These are phyloP conservation scores for Malus sieversii DNA, from an alignment of 306 rosid species.

Conservation along the genomic window DNA sequence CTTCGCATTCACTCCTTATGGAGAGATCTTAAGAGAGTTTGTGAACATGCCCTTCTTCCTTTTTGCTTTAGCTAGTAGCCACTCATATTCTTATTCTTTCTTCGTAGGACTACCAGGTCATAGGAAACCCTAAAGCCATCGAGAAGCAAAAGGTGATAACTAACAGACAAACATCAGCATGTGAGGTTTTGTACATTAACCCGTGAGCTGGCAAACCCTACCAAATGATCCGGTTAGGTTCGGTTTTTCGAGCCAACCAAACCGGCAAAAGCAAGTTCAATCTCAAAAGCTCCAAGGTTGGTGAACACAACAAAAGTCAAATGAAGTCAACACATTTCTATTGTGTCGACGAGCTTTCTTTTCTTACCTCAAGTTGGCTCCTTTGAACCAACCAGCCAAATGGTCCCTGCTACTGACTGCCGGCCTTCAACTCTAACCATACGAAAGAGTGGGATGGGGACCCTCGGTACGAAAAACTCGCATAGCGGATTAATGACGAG, in stretches of 20 bases:
- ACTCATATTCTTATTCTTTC: conserved; percentile 19
- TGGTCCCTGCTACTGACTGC: conserved; percentile 8
- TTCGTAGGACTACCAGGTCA: background rate
- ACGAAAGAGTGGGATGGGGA: background rate
- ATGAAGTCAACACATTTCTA: background rate
- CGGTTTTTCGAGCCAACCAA: background rate
- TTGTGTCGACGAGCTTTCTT: background rate
- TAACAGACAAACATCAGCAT: background rate
- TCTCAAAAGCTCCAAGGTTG: background rate
- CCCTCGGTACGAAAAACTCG: background rate
- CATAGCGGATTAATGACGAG: background rate
- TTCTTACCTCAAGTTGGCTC: background rate
- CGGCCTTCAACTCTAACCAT: background rate
- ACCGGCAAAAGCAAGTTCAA: background rate
- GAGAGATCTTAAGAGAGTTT: conserved; percentile 12
- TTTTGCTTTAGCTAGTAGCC: conserved; percentile 31
- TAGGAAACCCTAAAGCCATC: background rate
- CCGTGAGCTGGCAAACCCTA: background rate
- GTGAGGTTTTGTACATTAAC: background rate
- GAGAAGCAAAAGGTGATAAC: background rate
- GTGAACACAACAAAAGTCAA: background rate
- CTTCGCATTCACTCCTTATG: conserved; percentile 39
- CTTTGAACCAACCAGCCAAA: conserved; percentile 19
- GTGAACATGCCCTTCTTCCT: conserved; percentile 8
- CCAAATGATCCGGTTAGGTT: background rate